Conservation (phyloP, 2,329 filamentous ascomycete genomes). For the Paramyrothecium roridum region DNA sequence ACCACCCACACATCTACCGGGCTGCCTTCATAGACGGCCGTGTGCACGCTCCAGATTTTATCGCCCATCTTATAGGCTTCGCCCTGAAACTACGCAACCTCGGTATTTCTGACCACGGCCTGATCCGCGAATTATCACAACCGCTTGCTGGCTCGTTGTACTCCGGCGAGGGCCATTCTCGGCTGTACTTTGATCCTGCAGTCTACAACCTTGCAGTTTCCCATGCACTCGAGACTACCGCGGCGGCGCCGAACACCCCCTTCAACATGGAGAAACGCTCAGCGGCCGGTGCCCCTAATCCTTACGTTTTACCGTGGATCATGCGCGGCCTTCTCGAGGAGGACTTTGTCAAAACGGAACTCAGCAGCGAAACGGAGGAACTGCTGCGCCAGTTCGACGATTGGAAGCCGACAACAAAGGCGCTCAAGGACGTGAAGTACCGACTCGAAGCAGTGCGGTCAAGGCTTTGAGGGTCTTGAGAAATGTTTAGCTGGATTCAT, state of each 20-base stretch:
- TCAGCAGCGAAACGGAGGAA: slow-evolving; percentile 72
- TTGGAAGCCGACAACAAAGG: slow-evolving; percentile 89
- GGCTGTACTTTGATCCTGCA: slow-evolving; percentile 83
- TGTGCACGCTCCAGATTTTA: slow-evolving; percentile 88
- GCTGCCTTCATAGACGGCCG: slow-evolving; percentile 95
- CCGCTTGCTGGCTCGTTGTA: slow-evolving; percentile 90
- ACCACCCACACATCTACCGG: slow-evolving; percentile 89
- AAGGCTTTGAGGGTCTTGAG: slow-evolving; percentile 52
- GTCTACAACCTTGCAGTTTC: slow-evolving; percentile 79
- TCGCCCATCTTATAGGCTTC: slow-evolving; percentile 90
- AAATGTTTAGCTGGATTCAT: no score
- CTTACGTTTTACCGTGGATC: slow-evolving; percentile 90
- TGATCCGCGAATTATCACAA: slow-evolving; percentile 84
- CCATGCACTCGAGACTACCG: slow-evolving; percentile 70
- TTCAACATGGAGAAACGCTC: slow-evolving; percentile 21
- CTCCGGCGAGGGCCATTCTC: slow-evolving; percentile 86
- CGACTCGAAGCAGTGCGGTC: slow-evolving; percentile 87
- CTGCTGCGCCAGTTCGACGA: slow-evolving; percentile 86
- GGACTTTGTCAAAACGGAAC: slow-evolving; percentile 78
- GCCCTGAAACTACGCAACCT: slow-evolving; percentile 91
- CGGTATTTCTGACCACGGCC: slow-evolving; percentile 86
- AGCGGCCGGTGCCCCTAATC: slow-evolving; percentile 61
- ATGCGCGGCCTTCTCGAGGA: slow-evolving; percentile 93
- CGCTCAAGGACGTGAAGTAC: slow-evolving; percentile 93
- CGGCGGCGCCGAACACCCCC: slow-evolving; percentile 33